Percentiles rank a stretch among this genome's conserved stretches.
Conservation (phyloP, 306 rosid species). For the Cucurbita ficifolia region DNA sequence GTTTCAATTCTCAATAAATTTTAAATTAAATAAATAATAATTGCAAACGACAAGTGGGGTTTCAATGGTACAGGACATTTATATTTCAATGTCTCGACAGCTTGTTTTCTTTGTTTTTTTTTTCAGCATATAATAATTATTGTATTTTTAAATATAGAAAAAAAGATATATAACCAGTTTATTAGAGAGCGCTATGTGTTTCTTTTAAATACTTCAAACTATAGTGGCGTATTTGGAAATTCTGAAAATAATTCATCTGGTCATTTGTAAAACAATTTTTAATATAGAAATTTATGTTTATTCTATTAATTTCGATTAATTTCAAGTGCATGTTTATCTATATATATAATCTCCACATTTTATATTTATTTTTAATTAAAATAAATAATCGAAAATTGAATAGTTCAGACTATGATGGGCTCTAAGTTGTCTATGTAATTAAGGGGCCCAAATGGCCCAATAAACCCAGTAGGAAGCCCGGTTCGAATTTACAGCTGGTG, state of each 20-base stretch:
- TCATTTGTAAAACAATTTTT: no score
- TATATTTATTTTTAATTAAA: no score
- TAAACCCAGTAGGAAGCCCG: not conserved
- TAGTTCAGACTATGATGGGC: not conserved
- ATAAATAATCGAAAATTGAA: no score
- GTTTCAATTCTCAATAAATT: not conserved
- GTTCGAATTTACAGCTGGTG: not conserved
- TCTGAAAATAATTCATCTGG: no score
- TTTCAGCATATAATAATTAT: not conserved
- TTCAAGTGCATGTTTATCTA: no score
- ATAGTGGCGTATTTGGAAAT: no score
- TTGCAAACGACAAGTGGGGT: not conserved
- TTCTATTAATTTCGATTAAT: no score
- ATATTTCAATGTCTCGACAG: not conserved
- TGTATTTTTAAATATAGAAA: not conserved
- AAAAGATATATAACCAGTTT: not conserved
- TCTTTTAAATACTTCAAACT: no score
- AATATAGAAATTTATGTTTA: no score
- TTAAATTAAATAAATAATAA: not conserved
- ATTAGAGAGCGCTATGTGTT: no score
- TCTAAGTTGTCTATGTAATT: not conserved
- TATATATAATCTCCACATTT: no score
- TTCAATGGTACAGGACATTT: not conserved
- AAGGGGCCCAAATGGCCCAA: not conserved
- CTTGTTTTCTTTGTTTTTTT: not conserved